phyloP scores from a whole-genome alignment of 2,329 filamentous ascomycete genomes.

The Ophiocordyceps robertsii region DNA sequence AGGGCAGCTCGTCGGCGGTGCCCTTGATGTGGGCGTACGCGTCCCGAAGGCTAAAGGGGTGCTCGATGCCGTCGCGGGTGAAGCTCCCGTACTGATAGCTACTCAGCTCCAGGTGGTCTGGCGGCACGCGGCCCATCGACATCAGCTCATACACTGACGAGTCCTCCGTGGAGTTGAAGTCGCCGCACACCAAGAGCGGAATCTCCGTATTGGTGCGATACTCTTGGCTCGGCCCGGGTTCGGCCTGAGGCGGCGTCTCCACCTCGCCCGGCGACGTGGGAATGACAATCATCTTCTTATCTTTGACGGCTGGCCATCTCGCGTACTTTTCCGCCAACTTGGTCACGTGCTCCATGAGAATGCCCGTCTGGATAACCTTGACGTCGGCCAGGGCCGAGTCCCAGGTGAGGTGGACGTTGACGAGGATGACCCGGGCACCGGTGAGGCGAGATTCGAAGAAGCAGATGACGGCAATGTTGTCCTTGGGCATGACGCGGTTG shows the following conservation, averaged over 20 bases:
- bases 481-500: constrained; percentile 96
- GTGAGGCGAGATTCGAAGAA: constrained; percentile 89
- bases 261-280: constrained; percentile 27
- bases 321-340: constrained; percentile 79
- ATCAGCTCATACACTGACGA: constrained; percentile 90
- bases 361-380: constrained; percentile 91
- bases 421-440: constrained; percentile 82
- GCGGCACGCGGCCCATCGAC: constrained; percentile 62
- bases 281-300: constrained; percentile 53
- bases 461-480: constrained; percentile 85
- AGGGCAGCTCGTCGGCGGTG: constrained; percentile 71
- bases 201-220: constrained; percentile 81
- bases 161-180: constrained; percentile 83
- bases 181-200: constrained; percentile 80
- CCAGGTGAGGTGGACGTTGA: constrained; percentile 93
- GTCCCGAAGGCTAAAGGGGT: constrained; percentile 88
- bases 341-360: constrained; percentile 82
- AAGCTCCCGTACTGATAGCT: constrained; percentile 85
- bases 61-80: constrained; percentile 80
- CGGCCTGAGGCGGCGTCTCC: constrained; percentile 33
- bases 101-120: constrained; percentile 67
- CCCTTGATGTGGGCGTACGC: constrained; percentile 75
- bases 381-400: constrained; percentile 84
- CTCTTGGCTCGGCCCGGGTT: constrained; percentile 70
- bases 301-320: constrained; percentile 64